Base-by-base conservation (phyloP, 345 rosid genomes). In the Bruguiera gymnorhiza region DNA sequence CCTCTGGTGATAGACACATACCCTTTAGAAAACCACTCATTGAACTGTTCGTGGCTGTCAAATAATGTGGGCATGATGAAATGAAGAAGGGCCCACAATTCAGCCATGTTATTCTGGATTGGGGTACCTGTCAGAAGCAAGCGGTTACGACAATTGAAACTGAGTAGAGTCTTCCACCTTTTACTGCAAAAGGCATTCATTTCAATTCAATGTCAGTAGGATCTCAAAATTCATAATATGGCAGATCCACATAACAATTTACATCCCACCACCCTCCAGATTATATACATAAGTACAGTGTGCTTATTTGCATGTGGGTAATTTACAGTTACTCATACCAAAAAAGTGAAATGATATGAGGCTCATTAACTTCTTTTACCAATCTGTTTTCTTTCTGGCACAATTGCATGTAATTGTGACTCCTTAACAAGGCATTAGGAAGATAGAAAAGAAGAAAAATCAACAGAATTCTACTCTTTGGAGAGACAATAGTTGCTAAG, bases 1-100 rank as follows among this genome's bases (percentile, higher is more conserved):
- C 65, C 60, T 66, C 72, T 70, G 37, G 23, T 7, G 26, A 79
- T 16, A 53, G 53, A 72, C 37, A 72, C 85, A 73, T 80, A 96
- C 99, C 99, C 99, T 85, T 90, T 96, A 46, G 99, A 96, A 86
- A 96, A 96, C 99, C 99, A 96, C 80, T 96, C 99, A 62, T 89
- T 92, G 80, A 96, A 96, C 58, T 96, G 99, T 66, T 96, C 99
- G 71, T 92, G 99, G 84, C 94, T 96, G 78, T 96, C 99, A 81
- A 96, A 96, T 76, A 96, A 86, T 71, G 87, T 92, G 6, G 99
- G 99, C 99, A 96, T 96, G 75, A 96, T 96, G 76, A 96, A 96
- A 82, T 96, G 99, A 75, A 96, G 82, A 75, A 96, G 90, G 48
- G 99, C 99, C 99, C 99, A 96, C 82, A 96, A 77, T 80, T 96